Evolutionary conservation across 179 eudicot species (phyloP), one percentile per base, ranked within the genome.

Genomic region (Silene noctiflora): DNA sequence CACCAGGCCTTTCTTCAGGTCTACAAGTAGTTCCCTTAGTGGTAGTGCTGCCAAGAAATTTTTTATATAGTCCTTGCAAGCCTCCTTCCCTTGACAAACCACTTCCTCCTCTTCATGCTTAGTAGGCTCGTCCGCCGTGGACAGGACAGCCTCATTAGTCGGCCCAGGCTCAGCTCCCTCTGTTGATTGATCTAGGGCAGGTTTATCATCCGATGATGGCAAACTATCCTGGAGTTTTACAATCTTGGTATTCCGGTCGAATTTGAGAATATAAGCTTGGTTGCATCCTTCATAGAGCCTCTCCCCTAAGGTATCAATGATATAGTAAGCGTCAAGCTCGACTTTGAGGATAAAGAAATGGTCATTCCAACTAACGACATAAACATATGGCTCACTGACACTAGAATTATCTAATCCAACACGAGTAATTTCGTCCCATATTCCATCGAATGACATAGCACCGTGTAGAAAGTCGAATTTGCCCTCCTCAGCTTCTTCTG

Each of bases 1-100:
- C 68, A 88, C 75, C 71, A 91, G 82, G 10, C 98, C 96, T 81
- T 89, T 91, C 86, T 89, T 88, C 4, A 93, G 76, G 81, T 93
- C 98, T 1, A 79, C 87, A 22, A 85, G 87, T 67, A 91, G 68
- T 82, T 91, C 98, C 73, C 96, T 77, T 9, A 91, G 81, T 2
- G 98, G 96, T 53, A 93, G 89, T 10, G 96, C 89, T 16, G 96
- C 96, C 83, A 93, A 86, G 78, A 93, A 93, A 56, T 81, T 91
- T 82, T 91, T 91, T 24, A 93, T 85, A 69, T 91, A 93, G 77
- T 91, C 96, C 76, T 88, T 91, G 73, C 96, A 92, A 1, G 90
- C 84, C 61, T 92, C 97, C 81, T 89, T 91, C 20, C 98, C 98
- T 13, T 71, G 76, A 72, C 90, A 91, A 44, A 89, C 73, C 6